A percentile compares a stretch with the other conserved stretches of the same genome.
Evolutionary conservation across 129 eudicot species (phyloP).

Genomic region (Ambrosia trifida): DNA sequence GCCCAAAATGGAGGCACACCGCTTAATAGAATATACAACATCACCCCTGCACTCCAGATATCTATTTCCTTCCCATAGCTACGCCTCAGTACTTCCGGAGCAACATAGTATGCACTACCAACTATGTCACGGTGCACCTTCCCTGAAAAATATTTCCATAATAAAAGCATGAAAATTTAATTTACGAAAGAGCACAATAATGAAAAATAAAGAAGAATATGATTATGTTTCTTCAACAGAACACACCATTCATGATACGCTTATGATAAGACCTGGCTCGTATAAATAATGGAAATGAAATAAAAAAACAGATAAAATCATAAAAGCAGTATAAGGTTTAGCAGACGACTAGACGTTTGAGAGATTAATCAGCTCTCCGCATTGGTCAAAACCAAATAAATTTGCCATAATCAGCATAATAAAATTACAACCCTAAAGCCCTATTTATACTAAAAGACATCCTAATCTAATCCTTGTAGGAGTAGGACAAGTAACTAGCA

Average conservation of each 20-base stretch:
- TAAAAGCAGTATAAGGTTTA: neutral
- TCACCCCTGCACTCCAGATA: slow-evolving; percentile 82
- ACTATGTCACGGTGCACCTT: slow-evolving; percentile 74
- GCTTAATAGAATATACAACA: slow-evolving; percentile 67
- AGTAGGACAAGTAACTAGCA: too few relatives aligned
- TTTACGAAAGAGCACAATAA: neutral
- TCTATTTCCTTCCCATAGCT: slow-evolving; percentile 81
- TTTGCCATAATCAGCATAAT: too few relatives aligned
- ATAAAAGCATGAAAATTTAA: neutral
- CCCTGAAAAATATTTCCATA: slow-evolving; percentile 36
- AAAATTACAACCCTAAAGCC: too few relatives aligned
- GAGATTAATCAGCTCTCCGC: too few relatives aligned
- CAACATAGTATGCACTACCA: slow-evolving; percentile 84
- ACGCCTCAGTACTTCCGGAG: slow-evolving; percentile 74
- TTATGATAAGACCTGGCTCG: too few relatives aligned
- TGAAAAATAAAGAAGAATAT: neutral
- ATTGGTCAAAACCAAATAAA: too few relatives aligned
- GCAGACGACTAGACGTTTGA: neutral
- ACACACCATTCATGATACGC: too few relatives aligned
- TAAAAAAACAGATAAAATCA: neutral
- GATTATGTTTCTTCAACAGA: too few relatives aligned
- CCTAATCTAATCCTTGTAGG: too few relatives aligned
- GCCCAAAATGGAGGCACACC: slow-evolving; percentile 96
- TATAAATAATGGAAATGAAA: too few relatives aligned
- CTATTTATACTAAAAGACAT: too few relatives aligned